Evolutionary conservation across 176 grass and related monocot genomes (phyloP), one percentile per base, ranked within the genome.

Genomic region (Melocanna baccifera): DNA sequence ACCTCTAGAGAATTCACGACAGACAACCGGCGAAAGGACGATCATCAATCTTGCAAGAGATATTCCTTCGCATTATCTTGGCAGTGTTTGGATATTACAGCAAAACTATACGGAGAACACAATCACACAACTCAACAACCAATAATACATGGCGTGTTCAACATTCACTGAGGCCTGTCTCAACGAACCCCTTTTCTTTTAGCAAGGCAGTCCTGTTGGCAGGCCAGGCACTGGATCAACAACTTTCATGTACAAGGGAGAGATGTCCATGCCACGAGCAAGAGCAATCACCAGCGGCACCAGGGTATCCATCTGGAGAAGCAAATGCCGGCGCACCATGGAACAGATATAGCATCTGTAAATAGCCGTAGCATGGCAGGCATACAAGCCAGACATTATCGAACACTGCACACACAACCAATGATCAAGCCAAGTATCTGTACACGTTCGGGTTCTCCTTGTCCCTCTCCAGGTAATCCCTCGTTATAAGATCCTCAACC

Each of bases 391-490:
- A 62, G 23, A 43, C 29, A 59, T 63, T 47, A 63, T 41, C 40
- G 15, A 46, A 18, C 76, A 25, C 76, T 46, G 57, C 46, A 62
- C 28, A 58, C 5, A 63, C 34, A 40, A 26, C 63, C 3, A 4
- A 79, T 66, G 61, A 56, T 92, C 83, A 96, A 83, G 94, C 94
- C 71, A 93, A 79, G 77, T 96, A 96, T 78, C 86, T 90, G 81
- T 90, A 96, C 48, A 86, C 32, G 51, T 96, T 96, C 1, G 81
- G 91, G 42, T 91, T 93, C 45, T 96, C 88, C 85, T 89, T 93
- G 23, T 96, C 94, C 84, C 91, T 93, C 89, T 93, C 94, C 75
- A 96, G 69, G 83, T 96, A 96, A 62, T 96, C 94, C 67, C 91
- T 91, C 28, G 87, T 87, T 62, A 96, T 96, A 80, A 96, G 89